phyloP scores from a whole-genome alignment of 2,329 filamentous ascomycete genomes.

The Lachnellula hyalina region DNA sequence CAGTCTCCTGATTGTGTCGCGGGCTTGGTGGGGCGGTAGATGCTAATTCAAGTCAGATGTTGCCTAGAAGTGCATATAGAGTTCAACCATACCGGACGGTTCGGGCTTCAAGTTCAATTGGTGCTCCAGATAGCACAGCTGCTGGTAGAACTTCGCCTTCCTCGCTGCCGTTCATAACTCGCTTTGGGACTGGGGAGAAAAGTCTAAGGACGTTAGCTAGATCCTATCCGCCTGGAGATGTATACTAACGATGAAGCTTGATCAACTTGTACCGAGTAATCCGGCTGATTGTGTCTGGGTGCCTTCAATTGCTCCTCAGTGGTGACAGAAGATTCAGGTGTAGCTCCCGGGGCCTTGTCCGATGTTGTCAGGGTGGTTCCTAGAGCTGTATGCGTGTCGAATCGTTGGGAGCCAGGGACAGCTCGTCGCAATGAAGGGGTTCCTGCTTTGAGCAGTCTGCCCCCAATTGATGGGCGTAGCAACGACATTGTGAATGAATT shows the following conservation, averaged over 20 bases:
- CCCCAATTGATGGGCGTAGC: slow-evolving; percentile 52
- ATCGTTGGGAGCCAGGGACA: slow-evolving; percentile 45
- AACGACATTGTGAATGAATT: slow-evolving; percentile 53
- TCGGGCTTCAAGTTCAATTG: slow-evolving; percentile 86
- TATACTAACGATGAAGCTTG: slow-evolving; percentile 79
- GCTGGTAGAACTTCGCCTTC: slow-evolving; percentile 69
- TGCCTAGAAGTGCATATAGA: neutral
- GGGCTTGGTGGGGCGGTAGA: slow-evolving; percentile 88
- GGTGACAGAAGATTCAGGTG: slow-evolving; percentile 23
- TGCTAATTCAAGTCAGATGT: slow-evolving; percentile 49
- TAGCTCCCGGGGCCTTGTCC: slow-evolving; percentile 30
- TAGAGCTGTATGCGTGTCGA: slow-evolving; percentile 43
- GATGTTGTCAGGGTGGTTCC: slow-evolving; percentile 36
- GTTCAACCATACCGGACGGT: slow-evolving; percentile 74
- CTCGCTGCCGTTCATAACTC: slow-evolving; percentile 87
- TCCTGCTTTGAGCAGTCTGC: slow-evolving; percentile 47
- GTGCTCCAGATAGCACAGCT: slow-evolving; percentile 84
- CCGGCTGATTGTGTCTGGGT: slow-evolving; percentile 54
- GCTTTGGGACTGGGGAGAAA: slow-evolving; percentile 86
- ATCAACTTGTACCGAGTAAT: slow-evolving; percentile 77
- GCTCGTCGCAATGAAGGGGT: slow-evolving; percentile 33
- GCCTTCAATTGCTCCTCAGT: neutral
- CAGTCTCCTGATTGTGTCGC: slow-evolving; percentile 92
- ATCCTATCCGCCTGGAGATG: neutral
- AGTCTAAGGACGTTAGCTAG: slow-evolving; percentile 48